Conservation (phyloP, 2,329 filamentous ascomycete genomes). For the Aspergillus jensenii region DNA sequence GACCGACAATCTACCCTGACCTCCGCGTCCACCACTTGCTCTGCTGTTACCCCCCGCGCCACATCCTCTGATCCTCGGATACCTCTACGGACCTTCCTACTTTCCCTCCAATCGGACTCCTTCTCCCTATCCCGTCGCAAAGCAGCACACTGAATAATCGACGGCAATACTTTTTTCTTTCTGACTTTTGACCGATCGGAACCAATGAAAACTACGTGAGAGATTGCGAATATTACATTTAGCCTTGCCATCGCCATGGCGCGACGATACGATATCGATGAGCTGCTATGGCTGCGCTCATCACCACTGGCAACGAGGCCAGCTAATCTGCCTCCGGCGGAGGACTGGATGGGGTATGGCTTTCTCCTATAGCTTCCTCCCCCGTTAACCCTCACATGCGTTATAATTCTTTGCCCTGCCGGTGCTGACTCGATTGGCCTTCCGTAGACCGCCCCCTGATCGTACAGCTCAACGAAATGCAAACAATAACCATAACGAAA, state of each 20-base stretch:
- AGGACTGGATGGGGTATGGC: constrained; percentile 92
- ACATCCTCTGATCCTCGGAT: not conserved
- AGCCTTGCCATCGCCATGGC: constrained; percentile 36
- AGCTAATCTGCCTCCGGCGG: constrained; percentile 72
- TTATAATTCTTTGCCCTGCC: constrained; percentile 1
- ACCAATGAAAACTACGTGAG: constrained; percentile 32
- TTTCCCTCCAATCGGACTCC: not conserved
- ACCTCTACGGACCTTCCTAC: not conserved
- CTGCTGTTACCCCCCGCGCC: not conserved
- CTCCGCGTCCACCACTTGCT: constrained; percentile 5
- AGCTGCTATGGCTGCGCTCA: constrained; percentile 71
- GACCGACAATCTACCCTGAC: constrained; percentile 14
- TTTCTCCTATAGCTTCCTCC: not conserved
- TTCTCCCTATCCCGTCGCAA: not conserved
- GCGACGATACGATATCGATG: constrained; percentile 71
- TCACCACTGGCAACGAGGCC: constrained; percentile 85
- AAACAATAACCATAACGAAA: constrained; percentile 34
- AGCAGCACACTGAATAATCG: constrained; percentile 1
- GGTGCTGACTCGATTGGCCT: constrained; percentile 21
- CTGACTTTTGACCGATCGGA: constrained; percentile 8
- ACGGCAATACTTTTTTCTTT: constrained; percentile 3
- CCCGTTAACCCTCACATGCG: not conserved
- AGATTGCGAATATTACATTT: constrained; percentile 15
- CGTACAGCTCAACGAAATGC: constrained; percentile 40
- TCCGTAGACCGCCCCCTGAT: constrained; percentile 42